These are phyloP conservation scores for Gossypium aridum DNA, from an alignment of 441 rosid genomes.

Conservation along the genomic window DNA sequence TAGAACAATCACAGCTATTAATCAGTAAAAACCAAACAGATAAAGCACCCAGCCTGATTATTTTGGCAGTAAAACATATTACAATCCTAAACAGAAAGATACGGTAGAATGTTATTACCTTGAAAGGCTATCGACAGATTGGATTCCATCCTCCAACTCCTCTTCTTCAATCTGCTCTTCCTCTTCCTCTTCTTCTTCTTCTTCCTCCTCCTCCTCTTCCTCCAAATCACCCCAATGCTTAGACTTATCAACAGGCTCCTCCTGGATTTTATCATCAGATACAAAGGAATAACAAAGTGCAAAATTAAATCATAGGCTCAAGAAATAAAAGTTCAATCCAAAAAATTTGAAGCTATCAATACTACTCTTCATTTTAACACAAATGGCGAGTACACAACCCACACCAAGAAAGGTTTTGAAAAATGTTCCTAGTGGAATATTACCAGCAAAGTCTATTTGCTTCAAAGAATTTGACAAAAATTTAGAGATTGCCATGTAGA, in stretches of 20 bases:
- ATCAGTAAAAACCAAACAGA: background rate
- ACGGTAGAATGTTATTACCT: constrained; percentile 30
- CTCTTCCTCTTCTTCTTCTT: constrained; percentile 72
- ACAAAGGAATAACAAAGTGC: background rate
- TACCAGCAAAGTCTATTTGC: background rate
- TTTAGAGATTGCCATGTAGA: background rate
- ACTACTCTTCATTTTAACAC: background rate
- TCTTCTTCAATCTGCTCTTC: constrained; percentile 80
- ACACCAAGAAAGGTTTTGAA: background rate
- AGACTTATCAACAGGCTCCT: constrained; percentile 93
- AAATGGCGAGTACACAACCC: background rate
- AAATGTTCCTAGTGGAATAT: background rate
- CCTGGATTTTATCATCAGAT: constrained; percentile 35
- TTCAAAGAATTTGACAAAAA: background rate
- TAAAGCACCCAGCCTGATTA: background rate
- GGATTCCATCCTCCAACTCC: constrained; percentile 81
- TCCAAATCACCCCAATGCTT: constrained; percentile 99
- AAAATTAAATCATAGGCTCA: background rate
- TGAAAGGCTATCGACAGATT: constrained; percentile 93
- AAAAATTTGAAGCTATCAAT: background rate
- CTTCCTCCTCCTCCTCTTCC: constrained; percentile 78
- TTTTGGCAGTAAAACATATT: background rate
- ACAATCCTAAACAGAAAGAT: background rate
- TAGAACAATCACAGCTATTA: background rate
- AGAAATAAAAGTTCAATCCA: background rate